A percentile compares a stretch with the other conserved stretches of the same genome.
These are phyloP conservation scores for Kodamaea sp. DNA, from an alignment of 1,139 yeast genomes.

Conservation along the genomic window DNA sequence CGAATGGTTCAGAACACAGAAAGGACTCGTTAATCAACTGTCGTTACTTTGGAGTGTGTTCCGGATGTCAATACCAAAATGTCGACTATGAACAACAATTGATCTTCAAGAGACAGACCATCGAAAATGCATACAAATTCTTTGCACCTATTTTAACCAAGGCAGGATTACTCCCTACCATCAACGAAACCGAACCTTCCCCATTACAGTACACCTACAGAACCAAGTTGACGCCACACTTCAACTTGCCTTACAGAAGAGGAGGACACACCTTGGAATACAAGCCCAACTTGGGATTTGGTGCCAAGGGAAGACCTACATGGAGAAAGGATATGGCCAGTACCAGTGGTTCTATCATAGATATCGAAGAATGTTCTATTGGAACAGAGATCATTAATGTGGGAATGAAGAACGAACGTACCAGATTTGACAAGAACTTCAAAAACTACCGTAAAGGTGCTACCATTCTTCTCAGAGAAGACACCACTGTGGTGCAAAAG, in stretches of 20 bases:
- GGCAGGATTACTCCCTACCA: conserved; percentile 48
- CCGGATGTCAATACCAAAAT: conserved; percentile 94
- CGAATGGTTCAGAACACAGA: conserved; percentile 44
- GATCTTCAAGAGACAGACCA: conserved; percentile 68
- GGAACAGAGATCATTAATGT: conserved; percentile 78
- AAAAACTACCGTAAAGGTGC: conserved; percentile 76
- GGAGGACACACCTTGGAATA: conserved; percentile 33
- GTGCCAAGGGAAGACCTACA: conserved; percentile 73
- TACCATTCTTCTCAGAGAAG: conserved; percentile 81
- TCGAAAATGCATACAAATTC: conserved; percentile 77
- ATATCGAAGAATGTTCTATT: conserved; percentile 90
- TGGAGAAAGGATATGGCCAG: conserved; percentile 53
- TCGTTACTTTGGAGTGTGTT: conserved; percentile 49
- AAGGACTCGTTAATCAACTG: conserved; percentile 52
- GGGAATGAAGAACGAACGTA: conserved; percentile 75
- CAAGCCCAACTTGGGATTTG: conserved; percentile 85
- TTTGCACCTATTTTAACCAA: conserved; percentile 55
- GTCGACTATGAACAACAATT: conserved; percentile 73
- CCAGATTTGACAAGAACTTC: conserved; percentile 49
- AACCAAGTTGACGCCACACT: conserved; percentile 95
- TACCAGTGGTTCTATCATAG: conserved; percentile 59
- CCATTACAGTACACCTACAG: conserved; percentile 79
- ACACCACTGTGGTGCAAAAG: conserved; percentile 44
- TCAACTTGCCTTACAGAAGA: conserved; percentile 70
- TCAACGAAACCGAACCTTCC: conserved; percentile 71